phyloP scores from a whole-genome alignment of 495 filamentous ascomycete species.

The Immersiella caudata region DNA sequence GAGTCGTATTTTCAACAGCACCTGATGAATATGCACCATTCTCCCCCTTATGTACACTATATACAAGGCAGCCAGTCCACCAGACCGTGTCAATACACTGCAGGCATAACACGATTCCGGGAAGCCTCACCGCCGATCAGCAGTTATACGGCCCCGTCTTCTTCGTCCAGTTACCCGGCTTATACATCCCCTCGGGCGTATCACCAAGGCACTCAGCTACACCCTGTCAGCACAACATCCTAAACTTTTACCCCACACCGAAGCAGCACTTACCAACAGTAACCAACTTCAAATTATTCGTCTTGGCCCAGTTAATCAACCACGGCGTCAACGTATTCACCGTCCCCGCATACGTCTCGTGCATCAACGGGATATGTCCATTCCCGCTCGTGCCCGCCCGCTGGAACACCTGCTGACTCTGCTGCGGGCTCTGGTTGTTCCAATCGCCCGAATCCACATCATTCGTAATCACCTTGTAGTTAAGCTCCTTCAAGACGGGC shows the following conservation, averaged over 20 bases:
- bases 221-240: conserved; percentile 26
- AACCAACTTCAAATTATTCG: conserved; percentile 53
- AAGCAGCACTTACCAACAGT: conserved; percentile 57
- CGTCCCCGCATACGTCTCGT: conserved; percentile 54
- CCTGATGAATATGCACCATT: neutral
- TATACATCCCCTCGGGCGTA: conserved; percentile 45
- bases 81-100: neutral
- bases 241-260: too few species aligned
- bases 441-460: conserved; percentile 59
- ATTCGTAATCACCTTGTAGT: conserved; percentile 58
- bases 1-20: too few species aligned
- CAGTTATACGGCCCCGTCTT: conserved; percentile 30
- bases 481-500: conserved; percentile 47
- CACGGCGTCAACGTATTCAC: conserved; percentile 53
- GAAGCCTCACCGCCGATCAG: conserved; percentile 16
- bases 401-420: conserved; percentile 49
- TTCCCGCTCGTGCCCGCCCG: conserved; percentile 50
- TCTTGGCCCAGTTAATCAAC: conserved; percentile 57
- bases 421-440: conserved; percentile 50
- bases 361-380: conserved; percentile 59
- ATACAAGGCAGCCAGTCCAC: neutral
- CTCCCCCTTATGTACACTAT: conserved; percentile 1
- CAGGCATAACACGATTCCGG: neutral
- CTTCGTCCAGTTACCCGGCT: conserved; percentile 41
- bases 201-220: conserved; percentile 57